Base-by-base conservation (phyloP, 2,329 filamentous ascomycete species). In the Diaporthe batatas region DNA sequence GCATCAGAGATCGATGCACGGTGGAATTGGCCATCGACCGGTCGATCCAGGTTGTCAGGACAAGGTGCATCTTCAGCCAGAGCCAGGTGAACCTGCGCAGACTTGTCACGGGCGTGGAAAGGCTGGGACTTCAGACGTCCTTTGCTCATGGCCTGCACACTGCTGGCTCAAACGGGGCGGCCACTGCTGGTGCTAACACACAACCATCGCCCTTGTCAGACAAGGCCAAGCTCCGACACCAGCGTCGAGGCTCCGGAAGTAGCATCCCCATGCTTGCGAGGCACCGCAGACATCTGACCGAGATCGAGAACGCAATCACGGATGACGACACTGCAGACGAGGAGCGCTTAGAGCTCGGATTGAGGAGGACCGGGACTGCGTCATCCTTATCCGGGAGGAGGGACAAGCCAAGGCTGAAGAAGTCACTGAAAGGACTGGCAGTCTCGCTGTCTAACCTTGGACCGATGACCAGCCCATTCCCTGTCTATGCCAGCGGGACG, bases 1-100 rank as follows among this genome's bases (percentile, higher is more conserved):
- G 94, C 16, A 93, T 98, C 77, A 88, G 93, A 51, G 96, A 98
- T 78, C 92, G 95, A 70, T 94, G 94, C 77, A 94, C 95, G 3
- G 94, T 98, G 70, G 96, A 98, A 80, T 84, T 98, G 59, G 94
- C 95, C 5, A 84, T 98, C 1, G 93, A 96, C 79, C 87, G 89
- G 25, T 92, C 93, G 2, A 92, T 96, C 1, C 91, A 93, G 75
- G 85, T 87, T 14, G 84, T 95, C 36, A 87, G 92, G 39, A 89
- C 92, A 3, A 86, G 91, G 5, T 90, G 94, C 2, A 91, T 92
- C 21, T 94, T 94, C 78, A 91, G 90, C 39, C 86, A 89, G 68
- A 91, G 89, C 75, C 90, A 92, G 75, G 86, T 89, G 12, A 87
- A 92, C 74, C 79, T 92, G 44, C 84, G 90, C 11, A 83, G 86